Evolutionary conservation across 352 stramenopile species (phyloP), one percentile per base, ranked within the genome.

Genomic region (Phytophthora sp.): DNA sequence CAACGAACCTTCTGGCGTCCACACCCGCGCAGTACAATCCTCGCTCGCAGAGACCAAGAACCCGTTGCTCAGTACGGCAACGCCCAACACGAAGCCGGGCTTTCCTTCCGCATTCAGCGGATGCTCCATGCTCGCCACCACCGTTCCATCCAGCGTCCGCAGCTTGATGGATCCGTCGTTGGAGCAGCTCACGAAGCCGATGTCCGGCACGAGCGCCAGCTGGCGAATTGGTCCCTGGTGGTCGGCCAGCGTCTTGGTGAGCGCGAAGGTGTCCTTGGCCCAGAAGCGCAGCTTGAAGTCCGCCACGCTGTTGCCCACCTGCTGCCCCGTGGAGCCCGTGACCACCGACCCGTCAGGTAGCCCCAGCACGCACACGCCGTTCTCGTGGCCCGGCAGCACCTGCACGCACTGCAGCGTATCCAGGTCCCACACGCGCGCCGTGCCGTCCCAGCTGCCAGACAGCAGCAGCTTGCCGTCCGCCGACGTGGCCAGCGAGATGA

Each of bases 51-150:
- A 92, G 21, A 92, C 81, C 23, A 96, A 57, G 11, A 72, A 66
- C 6, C 77, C 76, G 42, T 81, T 77, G 3, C 63, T 60, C 21
- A 95, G 65, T 39, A 93, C 83, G 11, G 73, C 57, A 39, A 95
- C 71, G 15, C 86, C 86, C 3, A 95, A 64, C 35, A 95, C 82
- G 41, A 95, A 95, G 17, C 84, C 86, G 2, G 86, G 86, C 46
- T 95, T 95, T n/a, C 84, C 84, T 59, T 95, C 86, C 0, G 77
- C 72, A 43, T 95, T 93, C 8, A 92, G 43, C n/a, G 86, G 84
- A 30, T 95, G 86, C 28, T 78, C 71, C 83, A 91, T 90, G 21
- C 69, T 77, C 4, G 81, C 73, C 20, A 95, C 12, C 32, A 92
- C 76, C 1, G 64, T 51, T 5, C 86, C 86, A 51, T 91, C 77